phyloP scores from a whole-genome alignment of 2,329 filamentous ascomycete species.

The Berkeleyomyces basicola region DNA sequence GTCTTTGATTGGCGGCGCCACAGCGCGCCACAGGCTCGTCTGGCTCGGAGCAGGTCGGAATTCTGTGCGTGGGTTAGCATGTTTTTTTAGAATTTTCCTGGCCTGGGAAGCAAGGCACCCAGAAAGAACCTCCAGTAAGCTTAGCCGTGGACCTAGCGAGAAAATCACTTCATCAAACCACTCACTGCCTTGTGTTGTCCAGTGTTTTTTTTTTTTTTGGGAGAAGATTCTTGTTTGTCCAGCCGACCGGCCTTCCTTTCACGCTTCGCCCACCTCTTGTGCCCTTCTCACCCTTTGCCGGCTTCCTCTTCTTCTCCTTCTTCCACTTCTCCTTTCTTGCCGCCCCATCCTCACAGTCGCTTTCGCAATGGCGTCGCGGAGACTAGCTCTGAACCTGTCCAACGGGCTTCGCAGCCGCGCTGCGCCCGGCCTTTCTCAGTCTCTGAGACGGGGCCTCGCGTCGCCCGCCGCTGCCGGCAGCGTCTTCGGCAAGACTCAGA shows the following conservation, averaged over 20 bases:
- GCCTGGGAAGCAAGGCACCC: constrained; percentile 28
- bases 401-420: constrained; percentile 77
- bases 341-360: constrained; percentile 29
- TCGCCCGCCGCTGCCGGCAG: constrained; percentile 49
- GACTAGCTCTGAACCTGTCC: constrained; percentile 88
- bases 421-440: constrained; percentile 61
- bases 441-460: constrained; percentile 74
- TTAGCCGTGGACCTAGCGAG: constrained; percentile 19
- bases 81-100: constrained; percentile 11
- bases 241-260: not conserved
- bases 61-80: constrained; percentile 15
- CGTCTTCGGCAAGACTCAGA: constrained; percentile 68
- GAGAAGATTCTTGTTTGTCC: constrained; percentile 8
- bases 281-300: not conserved
- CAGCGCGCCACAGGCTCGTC: constrained; percentile 15
- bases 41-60: constrained; percentile 27
- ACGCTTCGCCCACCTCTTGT: constrained; percentile 1
- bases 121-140: constrained; percentile 26
- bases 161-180: constrained; percentile 33
- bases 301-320: constrained; percentile 5
- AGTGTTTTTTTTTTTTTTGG: constrained; percentile 16
- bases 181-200: constrained; percentile 24
- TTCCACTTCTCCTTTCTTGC: constrained; percentile 3
- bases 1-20: constrained; percentile 21
- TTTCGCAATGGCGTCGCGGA: constrained; percentile 78